These are phyloP conservation scores for Stephania japonica DNA, from an alignment of 164 flowering plant genomes.

Conservation along the genomic window DNA sequence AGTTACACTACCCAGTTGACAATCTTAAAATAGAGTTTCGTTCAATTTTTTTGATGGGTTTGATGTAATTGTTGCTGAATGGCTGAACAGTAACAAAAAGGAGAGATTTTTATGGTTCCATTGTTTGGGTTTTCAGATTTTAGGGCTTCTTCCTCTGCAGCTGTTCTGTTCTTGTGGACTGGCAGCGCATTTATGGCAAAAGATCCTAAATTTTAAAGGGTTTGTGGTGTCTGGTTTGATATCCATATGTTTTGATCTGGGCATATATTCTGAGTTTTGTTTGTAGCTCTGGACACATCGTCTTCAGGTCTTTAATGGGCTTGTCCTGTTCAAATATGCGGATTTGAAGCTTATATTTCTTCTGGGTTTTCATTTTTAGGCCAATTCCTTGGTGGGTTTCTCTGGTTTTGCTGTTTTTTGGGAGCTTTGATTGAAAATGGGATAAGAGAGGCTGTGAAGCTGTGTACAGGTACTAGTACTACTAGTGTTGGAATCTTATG, in stretches of 20 bases:
- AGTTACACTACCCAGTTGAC: no score
- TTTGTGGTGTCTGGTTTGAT: background rate
- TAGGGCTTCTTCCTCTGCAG: constrained; percentile 1
- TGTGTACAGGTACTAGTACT: background rate
- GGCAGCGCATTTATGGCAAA: background rate
- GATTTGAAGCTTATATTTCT: background rate
- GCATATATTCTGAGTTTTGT: background rate
- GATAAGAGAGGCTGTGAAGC: background rate
- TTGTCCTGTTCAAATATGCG: background rate
- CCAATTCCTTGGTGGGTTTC: no score
- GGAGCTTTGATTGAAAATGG: background rate
- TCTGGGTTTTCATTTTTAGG: background rate
- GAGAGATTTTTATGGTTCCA: constrained; percentile 8
- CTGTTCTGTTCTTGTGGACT: background rate
- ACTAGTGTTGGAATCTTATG: background rate
- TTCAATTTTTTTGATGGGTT: no score
- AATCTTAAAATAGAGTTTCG: no score
- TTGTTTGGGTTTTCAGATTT: background rate
- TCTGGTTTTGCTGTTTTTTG: no score
- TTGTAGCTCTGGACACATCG: background rate
- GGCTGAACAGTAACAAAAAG: background rate
- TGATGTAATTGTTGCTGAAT: no score
- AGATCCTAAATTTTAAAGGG: background rate
- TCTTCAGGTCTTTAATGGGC: background rate
- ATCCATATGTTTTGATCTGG: background rate